Conservation (phyloP, 1,284 basidiomycete genomes). For the Amylostereum areolatum region DNA sequence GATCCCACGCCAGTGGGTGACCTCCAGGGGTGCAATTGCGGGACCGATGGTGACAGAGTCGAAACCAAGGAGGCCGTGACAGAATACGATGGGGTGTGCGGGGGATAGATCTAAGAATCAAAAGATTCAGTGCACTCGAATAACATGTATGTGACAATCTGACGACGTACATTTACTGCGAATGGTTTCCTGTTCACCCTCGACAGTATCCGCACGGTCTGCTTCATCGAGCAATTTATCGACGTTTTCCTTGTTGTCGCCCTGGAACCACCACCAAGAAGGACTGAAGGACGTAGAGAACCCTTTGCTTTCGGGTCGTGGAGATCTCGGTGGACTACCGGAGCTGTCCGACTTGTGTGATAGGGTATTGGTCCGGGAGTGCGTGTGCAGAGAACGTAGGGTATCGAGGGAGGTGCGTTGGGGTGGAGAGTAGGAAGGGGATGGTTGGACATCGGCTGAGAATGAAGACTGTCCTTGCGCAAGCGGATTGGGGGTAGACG, state of each 20-base stretch:
- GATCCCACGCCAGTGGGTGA: conserved; percentile 93
- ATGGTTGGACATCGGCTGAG: conserved; percentile 25
- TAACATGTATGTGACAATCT: background rate
- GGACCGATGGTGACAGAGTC: conserved; percentile 72
- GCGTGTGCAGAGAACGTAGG: conserved; percentile 51
- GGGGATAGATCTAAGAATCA: conserved; percentile 58
- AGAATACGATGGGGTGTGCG: conserved; percentile 84
- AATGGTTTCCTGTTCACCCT: conserved; percentile 50
- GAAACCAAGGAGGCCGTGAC: conserved; percentile 88
- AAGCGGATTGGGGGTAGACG: conserved; percentile 33
- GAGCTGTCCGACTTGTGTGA: conserved; percentile 4
- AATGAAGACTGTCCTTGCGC: conserved; percentile 19
- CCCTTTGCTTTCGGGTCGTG: conserved; percentile 13
- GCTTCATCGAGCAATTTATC: conserved; percentile 49
- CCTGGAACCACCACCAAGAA: conserved; percentile 49
- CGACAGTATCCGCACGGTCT: conserved; percentile 47
- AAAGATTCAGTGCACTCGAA: background rate
- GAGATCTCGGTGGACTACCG: conserved; percentile 17
- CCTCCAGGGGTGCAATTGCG: conserved; percentile 73
- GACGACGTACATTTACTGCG: conserved; percentile 60
- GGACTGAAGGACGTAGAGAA: conserved; percentile 13
- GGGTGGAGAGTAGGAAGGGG: conserved; percentile 31
- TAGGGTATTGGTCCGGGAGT: conserved; percentile 25
- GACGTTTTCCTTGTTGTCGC: conserved; percentile 42
- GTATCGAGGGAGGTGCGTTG: conserved; percentile 54